A percentile compares a stretch with the other conserved stretches of the same genome.
These are phyloP conservation scores for Colletotrichum phormii DNA, from an alignment of 2,329 filamentous ascomycete genomes.

Conservation along the genomic window DNA sequence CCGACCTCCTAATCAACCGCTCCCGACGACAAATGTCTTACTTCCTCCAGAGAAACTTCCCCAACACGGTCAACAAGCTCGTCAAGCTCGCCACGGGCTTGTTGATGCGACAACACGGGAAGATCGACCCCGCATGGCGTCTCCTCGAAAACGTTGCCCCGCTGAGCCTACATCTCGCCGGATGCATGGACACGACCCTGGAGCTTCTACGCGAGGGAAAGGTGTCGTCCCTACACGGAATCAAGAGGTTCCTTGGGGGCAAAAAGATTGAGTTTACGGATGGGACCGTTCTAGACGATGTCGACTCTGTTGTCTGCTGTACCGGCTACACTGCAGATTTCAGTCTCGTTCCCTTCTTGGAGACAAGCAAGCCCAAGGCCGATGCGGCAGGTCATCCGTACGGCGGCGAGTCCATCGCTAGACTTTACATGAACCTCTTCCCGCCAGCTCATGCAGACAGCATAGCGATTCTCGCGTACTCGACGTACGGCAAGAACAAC, in stretches of 20 bases:
- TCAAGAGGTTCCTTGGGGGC: conserved; percentile 41
- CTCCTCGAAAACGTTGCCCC: conserved; percentile 39
- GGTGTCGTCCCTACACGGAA: conserved; percentile 43
- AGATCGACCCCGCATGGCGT: conserved; percentile 46
- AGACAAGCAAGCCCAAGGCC: conserved; percentile 38
- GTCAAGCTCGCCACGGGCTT: conserved; percentile 22
- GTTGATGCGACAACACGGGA: conserved; percentile 29
- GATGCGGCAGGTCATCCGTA: conserved; percentile 39
- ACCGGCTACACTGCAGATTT: conserved; percentile 44
- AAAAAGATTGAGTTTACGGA: conserved; percentile 42
- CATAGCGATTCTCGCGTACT: conserved; percentile 48
- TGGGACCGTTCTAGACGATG: conserved; percentile 41
- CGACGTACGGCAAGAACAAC: conserved; percentile 45
- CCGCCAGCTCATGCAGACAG: conserved; percentile 51
- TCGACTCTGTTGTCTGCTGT: conserved; percentile 44
- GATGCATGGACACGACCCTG: conserved; percentile 43
- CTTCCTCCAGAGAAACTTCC: conserved; percentile 41
- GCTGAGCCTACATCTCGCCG: conserved; percentile 36
- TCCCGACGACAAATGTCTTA: conserved; percentile 46
- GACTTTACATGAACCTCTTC: conserved; percentile 55
- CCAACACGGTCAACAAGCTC: conserved; percentile 26
- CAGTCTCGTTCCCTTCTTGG: conserved; percentile 38
- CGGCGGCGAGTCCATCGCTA: conserved; percentile 44
- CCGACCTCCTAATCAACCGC: conserved; percentile 48
- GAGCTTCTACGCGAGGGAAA: conserved; percentile 42